Percentiles rank a stretch among this genome's conserved stretches.
Conservation (phyloP, 768 basidiomycete species). For the Roridomyces roridus region DNA sequence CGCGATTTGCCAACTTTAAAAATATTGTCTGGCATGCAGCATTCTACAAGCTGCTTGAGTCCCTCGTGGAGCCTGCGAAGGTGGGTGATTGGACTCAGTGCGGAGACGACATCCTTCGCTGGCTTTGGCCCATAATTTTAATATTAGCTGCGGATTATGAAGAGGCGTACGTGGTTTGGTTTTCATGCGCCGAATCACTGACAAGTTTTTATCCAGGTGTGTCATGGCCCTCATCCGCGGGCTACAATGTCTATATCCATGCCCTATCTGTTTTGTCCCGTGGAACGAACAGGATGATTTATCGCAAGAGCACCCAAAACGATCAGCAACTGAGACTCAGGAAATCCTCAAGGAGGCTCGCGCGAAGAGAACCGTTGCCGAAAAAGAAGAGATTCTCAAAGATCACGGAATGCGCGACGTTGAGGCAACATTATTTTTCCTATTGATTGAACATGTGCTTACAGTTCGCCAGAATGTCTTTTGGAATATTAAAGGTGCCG, state of each 20-base stretch:
- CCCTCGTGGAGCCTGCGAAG: constrained; percentile 22
- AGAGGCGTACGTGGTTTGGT: constrained; percentile 44
- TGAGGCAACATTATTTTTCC: constrained; percentile 24
- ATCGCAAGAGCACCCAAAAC: not conserved
- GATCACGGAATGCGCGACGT: constrained; percentile 27
- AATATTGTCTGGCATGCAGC: constrained; percentile 44
- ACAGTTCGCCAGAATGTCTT: constrained; percentile 45
- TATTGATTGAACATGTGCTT: not conserved
- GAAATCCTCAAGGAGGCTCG: constrained; percentile 18
- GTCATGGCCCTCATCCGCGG: constrained; percentile 47
- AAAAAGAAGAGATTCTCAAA: constrained; percentile 29
- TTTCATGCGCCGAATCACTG: not conserved
- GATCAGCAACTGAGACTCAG: constrained; percentile 23
- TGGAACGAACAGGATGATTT: constrained; percentile 31
- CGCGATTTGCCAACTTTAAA: constrained; percentile 38
- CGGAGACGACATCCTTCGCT: constrained; percentile 31
- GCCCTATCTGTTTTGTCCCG: constrained; percentile 44
- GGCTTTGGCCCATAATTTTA: constrained; percentile 42
- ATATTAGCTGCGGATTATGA: constrained; percentile 51
- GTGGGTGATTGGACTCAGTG: constrained; percentile 32
- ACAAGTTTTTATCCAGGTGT: constrained; percentile 29
- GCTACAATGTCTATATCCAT: constrained; percentile 33
- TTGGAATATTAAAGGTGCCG: constrained; percentile 40
- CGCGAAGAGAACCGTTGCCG: not conserved
- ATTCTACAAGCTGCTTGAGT: constrained; percentile 37